Percentiles rank a stretch among this genome's conserved stretches.
Conservation (phyloP, 257 asterid species). For the Solanum rostratum region DNA sequence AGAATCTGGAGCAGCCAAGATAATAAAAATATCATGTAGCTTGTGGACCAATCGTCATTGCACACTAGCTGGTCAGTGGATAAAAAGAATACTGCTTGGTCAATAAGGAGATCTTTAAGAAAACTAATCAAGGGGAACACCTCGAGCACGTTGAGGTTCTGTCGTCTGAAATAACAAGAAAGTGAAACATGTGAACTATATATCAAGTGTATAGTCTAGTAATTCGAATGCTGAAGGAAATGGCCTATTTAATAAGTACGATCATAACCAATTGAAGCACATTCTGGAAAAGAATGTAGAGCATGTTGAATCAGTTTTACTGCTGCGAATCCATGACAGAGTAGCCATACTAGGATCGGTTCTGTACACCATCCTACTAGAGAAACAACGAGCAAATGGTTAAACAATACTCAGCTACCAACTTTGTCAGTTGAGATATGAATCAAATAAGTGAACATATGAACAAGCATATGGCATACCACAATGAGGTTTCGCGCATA, state of each 20-base stretch:
- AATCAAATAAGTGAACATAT: not conserved
- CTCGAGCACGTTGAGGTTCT: not conserved
- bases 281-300: constrained; percentile 58
- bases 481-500: constrained; percentile 13
- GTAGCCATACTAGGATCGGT: constrained; percentile 41
- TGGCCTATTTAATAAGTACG: not conserved
- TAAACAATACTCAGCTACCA: not conserved
- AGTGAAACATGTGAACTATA: not conserved
- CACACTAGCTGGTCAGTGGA: not conserved
- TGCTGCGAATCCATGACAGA: constrained; percentile 58
- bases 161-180: not conserved
- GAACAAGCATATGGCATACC: constrained; percentile 17
- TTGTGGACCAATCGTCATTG: not conserved
- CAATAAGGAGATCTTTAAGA: not conserved
- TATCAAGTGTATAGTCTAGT: not conserved
- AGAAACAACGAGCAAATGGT: constrained; percentile 1
- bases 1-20: not conserved
- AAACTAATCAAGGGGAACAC: not conserved
- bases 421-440: not conserved
- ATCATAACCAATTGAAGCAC: constrained; percentile 67
- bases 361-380: constrained; percentile 41
- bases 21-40: not conserved
- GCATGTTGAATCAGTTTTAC: constrained; percentile 44
- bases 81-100: not conserved
- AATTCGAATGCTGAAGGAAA: not conserved